Evolutionary conservation across 176 grass and related monocot species (phyloP).

Genomic region (Oryza brachyantha): DNA sequence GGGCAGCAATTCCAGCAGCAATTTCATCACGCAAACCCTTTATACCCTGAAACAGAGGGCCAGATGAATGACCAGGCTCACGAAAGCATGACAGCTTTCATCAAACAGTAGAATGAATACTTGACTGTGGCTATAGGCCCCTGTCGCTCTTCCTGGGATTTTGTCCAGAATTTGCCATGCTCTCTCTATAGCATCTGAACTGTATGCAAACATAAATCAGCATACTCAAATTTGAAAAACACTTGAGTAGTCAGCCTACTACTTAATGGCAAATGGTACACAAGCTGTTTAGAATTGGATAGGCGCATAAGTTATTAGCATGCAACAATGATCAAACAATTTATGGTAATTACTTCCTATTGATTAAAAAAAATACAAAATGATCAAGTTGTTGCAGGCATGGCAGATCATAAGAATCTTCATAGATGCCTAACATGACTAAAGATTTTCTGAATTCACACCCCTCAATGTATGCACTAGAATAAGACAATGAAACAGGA

Average conservation of each 20-base stretch:
- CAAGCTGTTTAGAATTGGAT: neutral
- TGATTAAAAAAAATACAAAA: neutral
- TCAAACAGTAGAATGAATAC: slow-evolving; percentile 39
- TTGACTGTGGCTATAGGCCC: slow-evolving; percentile 94
- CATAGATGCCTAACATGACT: neutral
- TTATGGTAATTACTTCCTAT: neutral
- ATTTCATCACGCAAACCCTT: slow-evolving; percentile 94
- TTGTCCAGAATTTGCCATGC: slow-evolving; percentile 81
- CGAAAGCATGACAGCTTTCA: slow-evolving; percentile 16
- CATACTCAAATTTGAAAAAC: neutral
- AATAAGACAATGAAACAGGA: neutral
- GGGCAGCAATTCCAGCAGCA: slow-evolving; percentile 73
- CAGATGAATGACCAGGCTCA: slow-evolving; percentile 24
- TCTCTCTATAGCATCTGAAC: slow-evolving; percentile 94
- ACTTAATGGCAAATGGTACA: neutral
- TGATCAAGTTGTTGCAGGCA: neutral
- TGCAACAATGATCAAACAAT: neutral
- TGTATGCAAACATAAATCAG: slow-evolving; percentile 50
- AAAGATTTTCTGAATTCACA: neutral
- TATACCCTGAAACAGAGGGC: slow-evolving; percentile 61
- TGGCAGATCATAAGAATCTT: neutral
- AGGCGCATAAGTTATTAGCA: neutral
- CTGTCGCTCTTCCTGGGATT: slow-evolving; percentile 81
- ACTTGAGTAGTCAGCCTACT: neutral
- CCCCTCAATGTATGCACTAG: neutral